Base-by-base conservation (phyloP, 257 asterid genomes). In the Oldenlandia corymbosa region DNA sequence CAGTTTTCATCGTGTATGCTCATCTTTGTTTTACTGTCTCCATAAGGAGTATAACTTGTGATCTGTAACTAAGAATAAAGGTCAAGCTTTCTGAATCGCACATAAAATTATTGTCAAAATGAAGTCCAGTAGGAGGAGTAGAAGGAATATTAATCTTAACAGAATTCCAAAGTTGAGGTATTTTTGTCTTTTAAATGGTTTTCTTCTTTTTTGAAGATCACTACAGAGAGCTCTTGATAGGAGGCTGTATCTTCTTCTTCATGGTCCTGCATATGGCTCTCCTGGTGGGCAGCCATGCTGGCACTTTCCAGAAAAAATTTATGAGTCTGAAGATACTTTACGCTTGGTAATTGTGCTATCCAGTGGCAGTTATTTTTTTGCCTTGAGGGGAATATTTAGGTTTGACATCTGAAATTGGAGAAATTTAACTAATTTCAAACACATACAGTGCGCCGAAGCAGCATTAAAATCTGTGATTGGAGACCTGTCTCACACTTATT, bases 221-320 rank as follows among this genome's bases (percentile, higher is more conserved):
- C 71, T 91, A 74, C 87, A 85, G 64, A 78, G 96, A 73, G 98
- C 95, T 45, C 93, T 91, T 57, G 95, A 91, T 76, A 69, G 74
- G 75, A 85, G 96, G 75, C 96, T 91, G 59, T 91, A 84, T 80
- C 98, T 88, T 76, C 95, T 91, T 52, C 54, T 91, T 47, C 75
- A 73, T 70, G 92, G 96, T 18, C 26, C 79, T 62, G 64, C 92
- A 51, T 32, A 54, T 64, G 80, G 79, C 60, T 79, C 92, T 72
- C 67, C 71, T 36, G 69, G 75, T 36, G 90, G 78, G 52, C 62
- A 72, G 56, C 92, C 90, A 18, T 84, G 66, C 31, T 91, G 96
- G 98, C 98, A 91, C 79, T 86, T 91, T 18, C 96, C 98, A 1
- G 96, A 88, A 78, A 88, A 91, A 75, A 73, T 81, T 66, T 86